Percentiles rank a stretch among this genome's conserved stretches.
phyloP scores from a whole-genome alignment of 2,329 filamentous ascomycete species.

The Penicillium sp. region DNA sequence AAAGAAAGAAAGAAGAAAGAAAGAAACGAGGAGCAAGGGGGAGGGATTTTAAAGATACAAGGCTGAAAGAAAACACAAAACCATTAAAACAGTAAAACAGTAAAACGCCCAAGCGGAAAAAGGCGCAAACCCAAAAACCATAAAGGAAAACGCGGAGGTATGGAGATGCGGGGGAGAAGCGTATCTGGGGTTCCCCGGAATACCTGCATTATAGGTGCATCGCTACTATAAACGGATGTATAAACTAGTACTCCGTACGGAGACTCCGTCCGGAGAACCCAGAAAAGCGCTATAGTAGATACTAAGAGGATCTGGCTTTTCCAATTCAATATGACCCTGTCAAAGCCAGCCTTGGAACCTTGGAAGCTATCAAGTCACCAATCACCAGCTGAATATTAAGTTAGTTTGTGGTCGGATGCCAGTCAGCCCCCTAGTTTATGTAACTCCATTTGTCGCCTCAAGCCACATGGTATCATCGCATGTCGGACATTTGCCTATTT shows the following conservation, averaged over 20 bases:
- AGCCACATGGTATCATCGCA: conserved; percentile 28
- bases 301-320: not conserved
- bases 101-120: not conserved
- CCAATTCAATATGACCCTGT: not conserved
- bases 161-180: not conserved
- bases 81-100: not conserved
- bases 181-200: not conserved
- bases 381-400: not conserved
- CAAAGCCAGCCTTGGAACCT: not conserved
- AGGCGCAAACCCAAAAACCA: not conserved
- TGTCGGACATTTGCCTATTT: conserved; percentile 13
- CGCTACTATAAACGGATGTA: not conserved
- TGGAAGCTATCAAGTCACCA: not conserved
- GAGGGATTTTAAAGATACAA: conserved; percentile 1
- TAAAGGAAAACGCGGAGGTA: not conserved
- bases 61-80: not conserved
- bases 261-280: not conserved
- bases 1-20: not conserved
- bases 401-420: conserved; percentile 4
- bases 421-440: conserved; percentile 13
- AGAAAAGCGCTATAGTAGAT: not conserved
- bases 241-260: not conserved
- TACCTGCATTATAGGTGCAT: not conserved
- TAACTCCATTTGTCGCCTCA: conserved; percentile 18
- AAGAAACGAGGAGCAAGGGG: conserved; percentile 4